Base-by-base conservation (phyloP, 345 rosid genomes). In the Draba incana region DNA sequence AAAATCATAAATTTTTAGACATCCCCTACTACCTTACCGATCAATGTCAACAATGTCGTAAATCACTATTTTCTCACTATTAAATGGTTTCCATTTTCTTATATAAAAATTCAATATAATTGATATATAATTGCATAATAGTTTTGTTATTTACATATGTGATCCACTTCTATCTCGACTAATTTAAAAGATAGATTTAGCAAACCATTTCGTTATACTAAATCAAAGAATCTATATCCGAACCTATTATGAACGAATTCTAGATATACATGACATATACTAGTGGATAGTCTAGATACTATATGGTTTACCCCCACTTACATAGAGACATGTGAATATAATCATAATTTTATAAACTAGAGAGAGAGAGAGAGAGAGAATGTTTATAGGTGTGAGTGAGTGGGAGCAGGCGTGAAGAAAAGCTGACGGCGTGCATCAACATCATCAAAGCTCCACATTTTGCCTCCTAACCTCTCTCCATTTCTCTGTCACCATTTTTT, bases 341-440 rank as follows among this genome's bases (percentile, higher is more conserved):
- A 7, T n/a, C 14, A 38, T 6, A 35, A 6, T 35, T 35, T 6
- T 14, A 33, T 66, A 51, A 24, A 59, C 50, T 28, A 62, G 7
- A 43, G 4, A 50, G 23, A 46, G 55, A 61, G 10, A 41, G 76
- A 74, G 77, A 43, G 53, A 64, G 59, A 51, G 76, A 66, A 63
- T 75, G 66, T 68, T 59, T 63, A 62, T 75, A 75, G 79, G 70
- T 69, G 79, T 75, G 74, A 62, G 79, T 75, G 79, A 69, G 79
- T 75, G 79, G 79, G 66, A 69, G 79, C 79, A 75, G 75, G 79
- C 79, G 79, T 75, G 64, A 59, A 54, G 68, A 69, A 89, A 92
- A 88, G 96, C 97, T 90, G 96, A 89, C 90, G 92, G 98, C 97
- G 92, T 92, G 98, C 96, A 80, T 75, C 82, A 80, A 77, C 85